phyloP scores from a whole-genome alignment of 331 rosid genomes.

The Phaseolus coccineus region DNA sequence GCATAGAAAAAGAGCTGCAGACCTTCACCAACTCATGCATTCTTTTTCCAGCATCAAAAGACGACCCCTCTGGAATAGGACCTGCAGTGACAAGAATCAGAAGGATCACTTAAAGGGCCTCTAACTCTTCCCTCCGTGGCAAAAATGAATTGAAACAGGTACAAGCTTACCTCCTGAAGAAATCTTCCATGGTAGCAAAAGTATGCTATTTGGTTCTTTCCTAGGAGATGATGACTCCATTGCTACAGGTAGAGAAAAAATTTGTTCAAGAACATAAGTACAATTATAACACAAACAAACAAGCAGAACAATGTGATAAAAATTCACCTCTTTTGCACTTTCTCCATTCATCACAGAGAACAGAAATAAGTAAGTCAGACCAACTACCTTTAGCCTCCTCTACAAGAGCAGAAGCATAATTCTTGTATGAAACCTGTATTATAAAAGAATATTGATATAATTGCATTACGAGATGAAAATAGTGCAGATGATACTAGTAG shows the following conservation, averaged over 20 bases:
- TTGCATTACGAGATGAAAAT: constrained; percentile 29
- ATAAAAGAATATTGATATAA: constrained; percentile 33
- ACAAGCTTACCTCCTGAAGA: constrained; percentile 57
- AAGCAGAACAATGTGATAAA: constrained; percentile 24
- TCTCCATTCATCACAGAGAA: constrained; percentile 81
- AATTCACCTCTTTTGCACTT: constrained; percentile 80
- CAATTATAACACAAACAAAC: constrained; percentile 20
- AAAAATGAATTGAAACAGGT: constrained; percentile 37
- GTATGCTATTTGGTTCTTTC: constrained; percentile 71
- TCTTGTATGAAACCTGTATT: constrained; percentile 71
- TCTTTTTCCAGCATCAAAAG: constrained; percentile 78
- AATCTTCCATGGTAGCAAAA: constrained; percentile 56
- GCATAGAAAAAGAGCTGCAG: constrained; percentile 30
- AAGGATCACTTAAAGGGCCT: constrained; percentile 10
- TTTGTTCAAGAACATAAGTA: constrained; percentile 36
- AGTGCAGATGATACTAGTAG: background rate
- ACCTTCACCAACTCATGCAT: constrained; percentile 90
- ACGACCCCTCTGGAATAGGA: constrained; percentile 64
- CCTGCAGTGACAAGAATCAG: constrained; percentile 50
- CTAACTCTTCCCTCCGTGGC: constrained; percentile 15
- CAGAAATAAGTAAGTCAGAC: constrained; percentile 71
- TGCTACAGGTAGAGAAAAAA: constrained; percentile 56
- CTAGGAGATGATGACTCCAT: constrained; percentile 81
- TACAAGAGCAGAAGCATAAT: constrained; percentile 58
- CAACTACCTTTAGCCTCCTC: constrained; percentile 77